These are phyloP conservation scores for Paraphysoderma sedebokerense DNA, from an alignment of 371 early-diverging fungal genomes.

Conservation along the genomic window DNA sequence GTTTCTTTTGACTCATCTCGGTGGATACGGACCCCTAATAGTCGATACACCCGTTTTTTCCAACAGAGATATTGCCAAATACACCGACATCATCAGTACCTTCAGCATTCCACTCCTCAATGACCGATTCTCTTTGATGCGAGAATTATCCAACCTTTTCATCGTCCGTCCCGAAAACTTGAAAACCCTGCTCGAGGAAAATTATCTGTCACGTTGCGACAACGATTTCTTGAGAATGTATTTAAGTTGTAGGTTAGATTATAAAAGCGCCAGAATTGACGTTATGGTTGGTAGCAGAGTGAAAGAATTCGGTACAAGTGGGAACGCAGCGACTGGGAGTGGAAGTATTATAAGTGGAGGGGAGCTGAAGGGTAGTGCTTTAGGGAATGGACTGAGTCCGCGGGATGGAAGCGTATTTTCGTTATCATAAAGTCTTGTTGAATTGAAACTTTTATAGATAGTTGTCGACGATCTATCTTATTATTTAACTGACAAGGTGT, in stretches of 20 bases:
- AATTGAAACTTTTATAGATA: too few relatives aligned
- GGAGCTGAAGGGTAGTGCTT: too few relatives aligned
- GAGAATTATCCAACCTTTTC: conserved; percentile 78
- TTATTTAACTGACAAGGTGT: too few relatives aligned
- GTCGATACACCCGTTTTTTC: background rate
- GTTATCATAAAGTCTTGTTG: too few relatives aligned
- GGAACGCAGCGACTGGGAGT: too few relatives aligned
- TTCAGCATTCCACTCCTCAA: conserved; percentile 58
- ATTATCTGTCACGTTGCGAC: conserved; percentile 62
- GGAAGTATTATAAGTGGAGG: too few relatives aligned
- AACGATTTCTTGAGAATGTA: conserved; percentile 58
- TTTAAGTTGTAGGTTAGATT: conserved; percentile 75
- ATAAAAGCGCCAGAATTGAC: conserved; percentile 44
- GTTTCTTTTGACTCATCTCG: background rate
- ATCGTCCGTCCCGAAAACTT: conserved; percentile 77
- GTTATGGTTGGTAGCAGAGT: too few relatives aligned
- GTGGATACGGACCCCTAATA: background rate
- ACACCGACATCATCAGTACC: conserved; percentile 59
- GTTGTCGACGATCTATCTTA: too few relatives aligned
- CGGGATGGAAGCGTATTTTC: too few relatives aligned
- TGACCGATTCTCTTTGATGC: conserved; percentile 78
- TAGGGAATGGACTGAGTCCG: too few relatives aligned
- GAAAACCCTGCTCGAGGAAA: conserved; percentile 62
- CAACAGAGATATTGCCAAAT: conserved; percentile 73
- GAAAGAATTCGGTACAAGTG: too few relatives aligned